phyloP scores from a whole-genome alignment of 2,329 filamentous ascomycete species.

The Fusarium annulatum region DNA sequence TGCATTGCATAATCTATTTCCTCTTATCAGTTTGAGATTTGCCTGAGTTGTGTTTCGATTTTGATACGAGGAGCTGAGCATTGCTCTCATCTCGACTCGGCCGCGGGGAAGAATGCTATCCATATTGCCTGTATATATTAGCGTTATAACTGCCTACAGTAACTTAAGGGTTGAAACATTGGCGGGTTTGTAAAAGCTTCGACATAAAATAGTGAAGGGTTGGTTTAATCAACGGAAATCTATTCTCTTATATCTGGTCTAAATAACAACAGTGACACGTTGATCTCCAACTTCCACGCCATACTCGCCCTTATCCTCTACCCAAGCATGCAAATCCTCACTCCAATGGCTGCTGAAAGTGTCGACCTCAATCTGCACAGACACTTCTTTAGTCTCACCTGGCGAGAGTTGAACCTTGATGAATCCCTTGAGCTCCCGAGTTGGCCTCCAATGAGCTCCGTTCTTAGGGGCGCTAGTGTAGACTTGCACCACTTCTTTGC shows the following conservation, averaged over 20 bases:
- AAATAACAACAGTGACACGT: neutral
- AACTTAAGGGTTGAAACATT: neutral
- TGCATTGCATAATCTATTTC: fast-evolving
- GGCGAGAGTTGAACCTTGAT: conserved; percentile 5
- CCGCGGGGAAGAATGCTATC: neutral
- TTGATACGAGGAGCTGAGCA: too few species aligned
- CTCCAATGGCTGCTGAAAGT: neutral
- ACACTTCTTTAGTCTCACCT: conserved; percentile 1
- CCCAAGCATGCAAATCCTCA: neutral
- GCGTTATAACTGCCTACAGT: fast-evolving
- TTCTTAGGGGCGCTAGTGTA: neutral
- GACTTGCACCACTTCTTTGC: conserved; percentile 26
- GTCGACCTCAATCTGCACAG: conserved; percentile 52
- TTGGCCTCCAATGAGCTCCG: conserved; percentile 15
- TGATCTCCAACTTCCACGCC: neutral
- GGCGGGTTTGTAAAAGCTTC: too few species aligned
- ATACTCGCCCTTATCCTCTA: neutral
- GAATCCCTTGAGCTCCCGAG: conserved; percentile 26
- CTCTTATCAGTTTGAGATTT: fast-evolving
- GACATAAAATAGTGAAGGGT: neutral
- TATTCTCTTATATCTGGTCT: fast-evolving
- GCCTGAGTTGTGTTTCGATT: fast-evolving
- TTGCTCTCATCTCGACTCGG: too few species aligned
- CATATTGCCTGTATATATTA: fast-evolving
- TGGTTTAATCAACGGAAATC: fast-evolving